phyloP scores from a whole-genome alignment of 108 stramenopile genomes.

The Bacterosira constricta region DNA sequence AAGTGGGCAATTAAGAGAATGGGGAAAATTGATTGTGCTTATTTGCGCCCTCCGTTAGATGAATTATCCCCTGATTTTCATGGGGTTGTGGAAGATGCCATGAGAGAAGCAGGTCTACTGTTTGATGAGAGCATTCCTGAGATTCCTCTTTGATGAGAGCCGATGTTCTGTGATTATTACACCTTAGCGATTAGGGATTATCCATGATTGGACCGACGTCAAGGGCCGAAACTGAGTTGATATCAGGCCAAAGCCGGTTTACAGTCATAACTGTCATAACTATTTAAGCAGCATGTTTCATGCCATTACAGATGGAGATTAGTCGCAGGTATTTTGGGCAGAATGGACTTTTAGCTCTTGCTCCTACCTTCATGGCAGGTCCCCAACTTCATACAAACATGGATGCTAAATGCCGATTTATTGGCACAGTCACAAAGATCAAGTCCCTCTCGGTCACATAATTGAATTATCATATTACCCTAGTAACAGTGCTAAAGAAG shows the following conservation, averaged over 20 bases:
- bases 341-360: too few species aligned
- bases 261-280: neutral
- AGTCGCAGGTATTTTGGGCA: too few species aligned
- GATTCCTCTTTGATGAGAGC: neutral
- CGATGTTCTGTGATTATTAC: neutral
- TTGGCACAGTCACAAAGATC: too few species aligned
- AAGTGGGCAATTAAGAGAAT: constrained; percentile 60
- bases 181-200: neutral
- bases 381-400: too few species aligned
- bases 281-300: too few species aligned
- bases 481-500: too few species aligned
- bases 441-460: too few species aligned
- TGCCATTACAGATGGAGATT: too few species aligned
- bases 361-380: too few species aligned
- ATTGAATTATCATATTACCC: too few species aligned
- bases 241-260: neutral
- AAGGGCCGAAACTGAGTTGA: constrained; percentile 4
- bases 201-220: neutral
- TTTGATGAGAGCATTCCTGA: too few species aligned
- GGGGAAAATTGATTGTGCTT: constrained; percentile 46
- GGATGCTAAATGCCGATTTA: too few species aligned
- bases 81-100: constrained; percentile 33
- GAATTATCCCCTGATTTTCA: constrained; percentile 35
- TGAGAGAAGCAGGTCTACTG: constrained; percentile 33
- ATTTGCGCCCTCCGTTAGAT: constrained; percentile 53